phyloP scores from a whole-genome alignment of 345 rosid species.

The Salix viminalis region DNA sequence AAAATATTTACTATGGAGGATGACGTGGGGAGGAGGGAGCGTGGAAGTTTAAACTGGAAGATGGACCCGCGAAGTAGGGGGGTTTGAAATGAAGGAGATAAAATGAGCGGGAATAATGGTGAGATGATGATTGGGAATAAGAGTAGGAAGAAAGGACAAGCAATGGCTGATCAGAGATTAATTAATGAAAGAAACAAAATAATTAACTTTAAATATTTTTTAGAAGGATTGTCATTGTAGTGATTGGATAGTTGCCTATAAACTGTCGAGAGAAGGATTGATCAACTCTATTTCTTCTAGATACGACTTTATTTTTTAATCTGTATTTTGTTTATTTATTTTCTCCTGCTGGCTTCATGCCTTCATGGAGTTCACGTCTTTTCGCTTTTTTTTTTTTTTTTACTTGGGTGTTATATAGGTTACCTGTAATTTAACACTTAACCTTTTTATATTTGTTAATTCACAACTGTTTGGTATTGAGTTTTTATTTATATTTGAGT shows the following conservation, averaged over 20 bases:
- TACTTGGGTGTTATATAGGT: not conserved
- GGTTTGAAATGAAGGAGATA: conserved; percentile 32
- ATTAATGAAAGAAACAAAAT: not conserved
- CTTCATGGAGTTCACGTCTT: not conserved
- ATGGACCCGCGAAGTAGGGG: conserved; percentile 25
- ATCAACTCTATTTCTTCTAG: not conserved
- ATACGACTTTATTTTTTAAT: no score
- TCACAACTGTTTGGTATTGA: no score
- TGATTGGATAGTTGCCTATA: no score
- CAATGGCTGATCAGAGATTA: not conserved
- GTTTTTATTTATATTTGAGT: no score
- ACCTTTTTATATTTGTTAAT: no score
- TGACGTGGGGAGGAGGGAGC: conserved; percentile 32
- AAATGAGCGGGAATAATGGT: conserved; percentile 58
- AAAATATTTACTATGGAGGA: not conserved
- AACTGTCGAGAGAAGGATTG: not conserved
- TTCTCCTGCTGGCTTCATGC: not conserved
- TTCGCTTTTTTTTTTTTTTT: not conserved
- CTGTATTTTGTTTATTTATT: not conserved
- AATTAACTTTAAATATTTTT: not conserved
- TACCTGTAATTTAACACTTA: no score
- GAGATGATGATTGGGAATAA: not conserved
- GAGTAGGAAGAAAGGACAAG: not conserved
- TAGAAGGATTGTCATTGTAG: not conserved
- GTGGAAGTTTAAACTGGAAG: conserved; percentile 12